These are phyloP conservation scores for Chaetomium olivaceum DNA, from an alignment of 2,329 filamentous ascomycete genomes.

Conservation along the genomic window DNA sequence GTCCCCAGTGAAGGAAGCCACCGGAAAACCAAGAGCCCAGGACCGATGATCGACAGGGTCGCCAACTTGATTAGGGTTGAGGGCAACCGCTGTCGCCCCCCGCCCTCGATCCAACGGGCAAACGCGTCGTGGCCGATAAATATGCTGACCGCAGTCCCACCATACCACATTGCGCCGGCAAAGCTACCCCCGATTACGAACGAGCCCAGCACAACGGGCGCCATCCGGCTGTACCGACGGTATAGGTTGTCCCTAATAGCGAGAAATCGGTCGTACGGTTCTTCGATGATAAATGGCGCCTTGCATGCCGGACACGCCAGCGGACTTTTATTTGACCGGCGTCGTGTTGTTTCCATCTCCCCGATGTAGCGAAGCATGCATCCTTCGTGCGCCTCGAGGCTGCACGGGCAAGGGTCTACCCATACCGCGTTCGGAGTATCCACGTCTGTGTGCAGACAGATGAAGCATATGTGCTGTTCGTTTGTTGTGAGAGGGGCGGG, in stretches of 20 bases:
- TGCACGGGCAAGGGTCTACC: conserved; percentile 89
- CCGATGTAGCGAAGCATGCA: conserved; percentile 91
- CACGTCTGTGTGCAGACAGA: conserved; percentile 60
- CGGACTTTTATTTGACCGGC: conserved; percentile 54
- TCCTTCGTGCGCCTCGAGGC: conserved; percentile 84
- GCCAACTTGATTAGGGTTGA: conserved; percentile 32
- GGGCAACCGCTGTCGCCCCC: conserved; percentile 15
- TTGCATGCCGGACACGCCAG: conserved; percentile 91
- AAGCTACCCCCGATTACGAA: conserved; percentile 55
- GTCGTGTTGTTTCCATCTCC: conserved; percentile 69
- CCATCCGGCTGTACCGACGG: conserved; percentile 53
- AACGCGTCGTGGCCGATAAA: conserved; percentile 54
- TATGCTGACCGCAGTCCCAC: conserved; percentile 49
- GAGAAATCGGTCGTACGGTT: conserved; percentile 73
- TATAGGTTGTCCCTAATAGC: conserved; percentile 63
- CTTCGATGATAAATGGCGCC: conserved; percentile 71
- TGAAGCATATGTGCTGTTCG: conserved; percentile 52
- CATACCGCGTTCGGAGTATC: conserved; percentile 58
- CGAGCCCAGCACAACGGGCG: conserved; percentile 65
- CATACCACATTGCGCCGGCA: conserved; percentile 56
- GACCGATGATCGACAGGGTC: conserved; percentile 49
- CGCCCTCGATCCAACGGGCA: conserved; percentile 42
- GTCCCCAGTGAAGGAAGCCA: conserved; percentile 47
- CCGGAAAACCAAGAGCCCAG: conserved; percentile 47
- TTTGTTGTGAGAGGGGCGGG: conserved; percentile 24